Evolutionary conservation across 495 filamentous ascomycete genomes (phyloP), one percentile per base, ranked within the genome.

Genomic region (Aspergillus biplanus): DNA sequence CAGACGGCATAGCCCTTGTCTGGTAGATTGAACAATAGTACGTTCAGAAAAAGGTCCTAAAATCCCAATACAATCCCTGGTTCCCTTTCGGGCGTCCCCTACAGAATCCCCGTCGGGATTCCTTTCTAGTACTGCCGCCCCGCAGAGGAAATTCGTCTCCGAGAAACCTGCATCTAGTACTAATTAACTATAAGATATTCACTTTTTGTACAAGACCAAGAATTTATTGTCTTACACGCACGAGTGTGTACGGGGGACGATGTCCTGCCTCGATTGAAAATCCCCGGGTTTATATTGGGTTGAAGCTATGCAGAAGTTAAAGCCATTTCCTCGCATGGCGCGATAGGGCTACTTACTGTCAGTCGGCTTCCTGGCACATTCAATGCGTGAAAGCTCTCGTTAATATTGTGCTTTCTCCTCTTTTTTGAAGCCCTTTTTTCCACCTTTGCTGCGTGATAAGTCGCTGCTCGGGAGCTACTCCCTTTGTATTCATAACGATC

Each of bases 241-340:
- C 72, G 77, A 62, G 80, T 75, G 63, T 72, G 77, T 57, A 85
- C 61, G 33, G 83, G 83, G 48, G 83, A 85, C 11, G 90, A 92
- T 33, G 84, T 78, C 55, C 83, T 85, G 3, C 89, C 89, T 68
- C 87, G 93, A 31, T 82, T 85, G 71, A 94, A 94, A 7, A 95
- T 74, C 0, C 91, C 92, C 55, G 73, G 15, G 9, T 69, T 68
- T 79, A 72, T 44, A 69, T 78, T 52, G 76, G 73, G 66, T 68
- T 73, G 66, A 79, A 86, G 78, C 89, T 92, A 57, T 69, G 59
- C 58, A 18, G 16, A 32, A 0, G 55, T 70, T 56, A 71, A 75
- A 59, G 74, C 62, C 52, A 46, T 44, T 39, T 59, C 58, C 34
- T 18, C 58, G 54, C n/a, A 59, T 35, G 32, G 16, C 16, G 5